Base-by-base conservation (phyloP, 192 early-diverging fungal species). In the Rhizoclosmatium sp. region DNA sequence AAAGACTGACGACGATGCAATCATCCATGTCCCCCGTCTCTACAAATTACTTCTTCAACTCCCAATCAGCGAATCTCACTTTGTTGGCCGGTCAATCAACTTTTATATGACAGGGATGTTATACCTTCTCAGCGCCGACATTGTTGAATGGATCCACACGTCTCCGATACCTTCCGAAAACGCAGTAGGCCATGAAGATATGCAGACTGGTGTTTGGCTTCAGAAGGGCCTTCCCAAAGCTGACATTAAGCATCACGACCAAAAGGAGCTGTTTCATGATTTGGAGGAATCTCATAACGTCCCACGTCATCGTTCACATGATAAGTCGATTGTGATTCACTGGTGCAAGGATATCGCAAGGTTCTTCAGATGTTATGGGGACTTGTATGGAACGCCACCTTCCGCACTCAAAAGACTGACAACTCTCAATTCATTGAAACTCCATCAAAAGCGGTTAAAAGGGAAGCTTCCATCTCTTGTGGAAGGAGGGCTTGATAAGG, bases 11-110 rank as follows among this genome's bases (percentile, higher is more conserved):
- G 70, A 72, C 41, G 70, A 72, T 40, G 14, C 70, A 5, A 41
- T 72, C 3, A 58, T 72, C 16, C 70, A 72, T 41, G 41, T 72
- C 12, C 70, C 70, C 21, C 47, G 70, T 16, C 51, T 72, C 0
- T 51, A 0, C 4, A 4, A 10, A 59, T 41, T 72, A 9, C 19
- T 56, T 9, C 54, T 56, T n/a, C 10, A 56, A 56, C 19, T 56
- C 10, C 31, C 31, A 31, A 31, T 31, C 31, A 31, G 31, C 31
- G 54, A 56, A 56, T 9, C 54, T 9, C 54, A 56, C 54, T 56
- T 14, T 56, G 19, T 56, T 56, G 54, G 54, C 9, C 9, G 54
- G 1, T 0, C 9, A 1, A 0, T 56, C 0, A 0, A 56, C 19
- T 14, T 14, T n/a, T 41, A n/a, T 0, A 65, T 65, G 62, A 9